Percentiles rank a stretch among this genome's conserved stretches.
Conservation (phyloP, 345 rosid species). For the Aquilaria yunnanensis region DNA sequence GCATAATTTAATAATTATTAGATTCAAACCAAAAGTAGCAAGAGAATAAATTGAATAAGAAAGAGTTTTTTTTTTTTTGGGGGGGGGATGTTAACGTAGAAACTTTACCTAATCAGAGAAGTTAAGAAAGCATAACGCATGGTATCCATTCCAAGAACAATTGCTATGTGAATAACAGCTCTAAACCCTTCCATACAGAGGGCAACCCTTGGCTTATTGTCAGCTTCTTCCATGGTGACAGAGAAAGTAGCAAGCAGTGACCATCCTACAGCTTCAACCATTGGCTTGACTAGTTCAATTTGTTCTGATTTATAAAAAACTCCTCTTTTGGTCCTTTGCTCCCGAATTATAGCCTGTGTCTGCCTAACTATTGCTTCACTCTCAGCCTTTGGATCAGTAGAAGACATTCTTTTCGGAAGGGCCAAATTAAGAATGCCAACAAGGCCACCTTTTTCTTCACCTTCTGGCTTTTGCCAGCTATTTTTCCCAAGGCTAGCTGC, state of each 20-base stretch:
- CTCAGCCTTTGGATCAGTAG: conserved; percentile 63
- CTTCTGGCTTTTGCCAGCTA: conserved; percentile 58
- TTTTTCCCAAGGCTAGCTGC: conserved; percentile 39
- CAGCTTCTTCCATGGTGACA: conserved; percentile 94
- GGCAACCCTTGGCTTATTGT: conserved; percentile 76
- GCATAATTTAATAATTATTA: neutral
- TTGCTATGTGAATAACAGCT: conserved; percentile 80
- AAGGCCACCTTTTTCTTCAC: conserved; percentile 80
- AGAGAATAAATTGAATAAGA: too few species aligned
- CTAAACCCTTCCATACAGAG: conserved; percentile 94
- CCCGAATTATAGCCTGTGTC: conserved; percentile 83
- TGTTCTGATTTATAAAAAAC: conserved; percentile 66
- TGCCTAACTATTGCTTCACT: conserved; percentile 75
- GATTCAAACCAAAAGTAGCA: too few species aligned
- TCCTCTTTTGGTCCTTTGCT: conserved; percentile 77
- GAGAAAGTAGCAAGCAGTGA: conserved; percentile 89
- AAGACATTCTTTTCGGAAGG: conserved; percentile 62
- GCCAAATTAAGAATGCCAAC: conserved; percentile 77
- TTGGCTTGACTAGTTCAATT: conserved; percentile 75
- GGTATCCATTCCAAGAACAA: conserved; percentile 91
- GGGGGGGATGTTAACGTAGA: neutral
- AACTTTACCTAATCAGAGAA: conserved; percentile 69
- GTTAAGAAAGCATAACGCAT: conserved; percentile 95
- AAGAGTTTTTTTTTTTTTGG: too few species aligned
- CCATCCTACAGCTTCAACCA: conserved; percentile 98